Percentiles rank a stretch among this genome's conserved stretches.
Evolutionary conservation across 768 basidiomycete genomes (phyloP).

Genomic region (Boletus fagicola): DNA sequence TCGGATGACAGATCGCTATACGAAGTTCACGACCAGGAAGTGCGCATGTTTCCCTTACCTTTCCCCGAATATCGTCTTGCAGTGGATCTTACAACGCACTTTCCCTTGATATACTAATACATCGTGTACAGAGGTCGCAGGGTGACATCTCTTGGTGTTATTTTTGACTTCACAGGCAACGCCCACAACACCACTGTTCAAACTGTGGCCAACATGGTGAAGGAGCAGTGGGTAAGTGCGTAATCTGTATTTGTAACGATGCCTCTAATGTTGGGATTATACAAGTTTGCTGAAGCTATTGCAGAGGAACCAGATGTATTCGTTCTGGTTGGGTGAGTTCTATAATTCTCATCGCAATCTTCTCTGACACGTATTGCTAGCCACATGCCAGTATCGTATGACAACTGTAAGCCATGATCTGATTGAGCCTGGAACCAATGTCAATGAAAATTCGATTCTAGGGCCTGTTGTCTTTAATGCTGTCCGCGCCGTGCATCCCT

Average conservation of each 20-base stretch:
- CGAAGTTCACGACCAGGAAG: slow-evolving; percentile 75
- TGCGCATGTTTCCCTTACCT: slow-evolving; percentile 32
- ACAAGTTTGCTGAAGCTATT: slow-evolving; percentile 75
- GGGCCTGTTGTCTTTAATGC: slow-evolving; percentile 75
- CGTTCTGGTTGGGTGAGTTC: slow-evolving; percentile 59
- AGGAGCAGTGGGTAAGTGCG: slow-evolving; percentile 65
- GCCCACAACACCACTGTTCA: slow-evolving; percentile 73
- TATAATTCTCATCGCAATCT: not conserved
- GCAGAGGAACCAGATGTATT: slow-evolving; percentile 81
- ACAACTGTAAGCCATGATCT: slow-evolving; percentile 51
- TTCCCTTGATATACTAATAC: not conserved
- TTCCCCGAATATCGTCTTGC: not conserved
- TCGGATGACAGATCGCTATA: slow-evolving; percentile 46
- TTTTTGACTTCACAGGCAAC: slow-evolving; percentile 76
- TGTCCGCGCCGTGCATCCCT: slow-evolving; percentile 66
- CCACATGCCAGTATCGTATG: slow-evolving; percentile 80
- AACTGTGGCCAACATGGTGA: slow-evolving; percentile 68
- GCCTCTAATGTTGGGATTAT: not conserved
- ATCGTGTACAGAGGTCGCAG: slow-evolving; percentile 48
- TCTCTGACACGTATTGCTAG: slow-evolving; percentile 34
- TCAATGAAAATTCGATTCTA: slow-evolving; percentile 22
- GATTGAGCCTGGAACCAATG: not conserved
- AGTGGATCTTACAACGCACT: no score
- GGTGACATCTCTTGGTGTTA: slow-evolving; percentile 77
- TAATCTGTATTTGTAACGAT: not conserved